phyloP scores from a whole-genome alignment of 306 rosid genomes.

The Quercus wislizeni region DNA sequence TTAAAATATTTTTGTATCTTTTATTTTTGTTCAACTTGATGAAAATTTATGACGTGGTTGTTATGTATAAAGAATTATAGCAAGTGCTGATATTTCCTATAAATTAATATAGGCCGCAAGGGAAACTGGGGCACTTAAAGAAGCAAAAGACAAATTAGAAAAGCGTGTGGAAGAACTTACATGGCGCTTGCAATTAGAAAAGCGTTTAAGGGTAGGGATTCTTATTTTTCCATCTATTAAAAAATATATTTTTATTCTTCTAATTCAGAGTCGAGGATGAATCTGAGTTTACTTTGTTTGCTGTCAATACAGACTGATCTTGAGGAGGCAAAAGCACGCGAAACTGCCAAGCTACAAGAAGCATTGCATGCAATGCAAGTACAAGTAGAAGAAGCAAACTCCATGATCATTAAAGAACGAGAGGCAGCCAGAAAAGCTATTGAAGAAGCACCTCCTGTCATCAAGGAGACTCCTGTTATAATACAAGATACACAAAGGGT shows the following conservation, averaged over 20 bases:
- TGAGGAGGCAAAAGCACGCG: slow-evolving; percentile 94
- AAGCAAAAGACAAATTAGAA: slow-evolving; percentile 97
- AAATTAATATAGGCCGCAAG: slow-evolving; percentile 76
- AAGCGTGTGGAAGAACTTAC: slow-evolving; percentile 87
- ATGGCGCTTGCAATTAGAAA: slow-evolving; percentile 43
- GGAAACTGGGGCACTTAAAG: slow-evolving; percentile 99
- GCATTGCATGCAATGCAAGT: slow-evolving; percentile 74
- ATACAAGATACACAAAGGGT: slow-evolving; percentile 89
- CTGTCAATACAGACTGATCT: slow-evolving; percentile 63
- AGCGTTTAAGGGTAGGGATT: slow-evolving; percentile 80
- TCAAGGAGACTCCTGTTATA: slow-evolving; percentile 95
- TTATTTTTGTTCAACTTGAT: too few relatives aligned
- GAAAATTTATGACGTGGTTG: too few relatives aligned
- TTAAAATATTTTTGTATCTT: not conserved
- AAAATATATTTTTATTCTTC: too few relatives aligned
- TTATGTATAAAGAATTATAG: slow-evolving; percentile 7
- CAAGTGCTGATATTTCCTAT: slow-evolving; percentile 22
- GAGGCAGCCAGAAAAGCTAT: slow-evolving; percentile 84
- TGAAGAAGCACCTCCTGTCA: slow-evolving; percentile 94
- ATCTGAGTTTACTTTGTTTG: not conserved
- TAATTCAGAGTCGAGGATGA: not conserved
- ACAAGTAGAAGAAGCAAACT: slow-evolving; percentile 91
- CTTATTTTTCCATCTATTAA: not conserved
- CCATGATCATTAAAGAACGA: slow-evolving; percentile 74
- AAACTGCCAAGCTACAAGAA: slow-evolving; percentile 72